Percentiles rank a stretch among this genome's conserved stretches.
phyloP scores from a whole-genome alignment of 2,329 filamentous ascomycete genomes.

The Arthrobotrys iridis region DNA sequence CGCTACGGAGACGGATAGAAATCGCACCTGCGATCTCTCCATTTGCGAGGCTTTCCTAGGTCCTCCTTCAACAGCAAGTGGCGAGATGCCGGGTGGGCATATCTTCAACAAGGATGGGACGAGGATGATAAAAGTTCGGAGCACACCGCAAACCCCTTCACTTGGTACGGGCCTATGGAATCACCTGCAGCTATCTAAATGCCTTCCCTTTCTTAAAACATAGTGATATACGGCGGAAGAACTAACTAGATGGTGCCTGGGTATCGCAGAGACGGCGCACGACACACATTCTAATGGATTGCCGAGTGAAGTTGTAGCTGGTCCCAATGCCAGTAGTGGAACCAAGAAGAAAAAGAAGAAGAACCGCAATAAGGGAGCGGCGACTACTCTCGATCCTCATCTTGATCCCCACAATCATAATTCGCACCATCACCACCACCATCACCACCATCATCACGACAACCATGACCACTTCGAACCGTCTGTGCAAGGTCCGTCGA shows the following conservation, averaged over 20 bases:
- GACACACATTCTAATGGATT: constrained; percentile 52
- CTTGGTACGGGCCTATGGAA: constrained; percentile 40
- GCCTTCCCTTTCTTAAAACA: background rate
- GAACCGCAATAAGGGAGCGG: constrained; percentile 52
- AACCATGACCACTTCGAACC: constrained; percentile 53
- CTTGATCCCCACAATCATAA: constrained; percentile 42
- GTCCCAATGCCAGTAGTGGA: constrained; percentile 17
- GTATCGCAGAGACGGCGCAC: constrained; percentile 39
- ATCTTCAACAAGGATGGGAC: constrained; percentile 59
- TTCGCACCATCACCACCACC: constrained; percentile 27
- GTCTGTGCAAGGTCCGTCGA: constrained; percentile 55
- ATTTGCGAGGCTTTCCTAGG: constrained; percentile 30
- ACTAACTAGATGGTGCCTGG: constrained; percentile 17
- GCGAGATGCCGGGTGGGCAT: constrained; percentile 55
- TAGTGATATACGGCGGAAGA: background rate
- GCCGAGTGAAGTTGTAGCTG: constrained; percentile 40
- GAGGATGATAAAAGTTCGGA: constrained; percentile 59
- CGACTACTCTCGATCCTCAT: constrained; percentile 39
- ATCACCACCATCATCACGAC: constrained; percentile 1
- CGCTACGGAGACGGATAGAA: constrained; percentile 22
- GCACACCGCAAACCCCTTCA: constrained; percentile 49
- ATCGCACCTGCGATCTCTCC: constrained; percentile 14
- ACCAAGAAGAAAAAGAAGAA: constrained; percentile 55
- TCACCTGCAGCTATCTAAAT: background rate
- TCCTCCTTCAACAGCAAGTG: constrained; percentile 43